Evolutionary conservation across 192 early-diverging fungal species (phyloP), one percentile per base, ranked within the genome.

Genomic region (Coemansia reversa): DNA sequence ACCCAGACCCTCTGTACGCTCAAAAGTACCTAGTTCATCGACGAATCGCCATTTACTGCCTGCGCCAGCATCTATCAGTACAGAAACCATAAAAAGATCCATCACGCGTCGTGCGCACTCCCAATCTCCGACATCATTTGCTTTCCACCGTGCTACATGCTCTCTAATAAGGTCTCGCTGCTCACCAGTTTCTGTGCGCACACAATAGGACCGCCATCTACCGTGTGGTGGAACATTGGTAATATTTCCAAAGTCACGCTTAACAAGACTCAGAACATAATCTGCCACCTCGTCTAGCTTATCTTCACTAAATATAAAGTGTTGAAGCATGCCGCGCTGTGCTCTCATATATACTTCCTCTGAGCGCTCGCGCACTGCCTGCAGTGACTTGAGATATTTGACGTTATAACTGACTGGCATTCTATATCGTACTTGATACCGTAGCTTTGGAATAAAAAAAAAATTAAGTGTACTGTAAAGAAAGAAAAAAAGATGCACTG

Each of bases 51-150:
- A 97, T 12, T 70, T 39, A 63, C 84, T 85, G 4, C 95, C 95
- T 0, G 95, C 95, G 0, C 95, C 95, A 3, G 95, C 95, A 66
- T 97, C 95, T 3, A 97, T 78, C 8, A 97, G 84, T 5, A 97
- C 95, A 2, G 92, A 93, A 0, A 94, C 91, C 20, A 96, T 86
- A 58, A 93, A 89, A 55, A 97, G 74, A 72, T 97, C 95, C 7
- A 96, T 70, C 0, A 93, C 53, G 11, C 93, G 82, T 7, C 93
- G 84, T 18, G 86, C 82, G 14, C 84, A 85, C 69, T 87, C 87
- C 54, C 52, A 55, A 33, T 75, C 52, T 56, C 68, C 67, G 0
- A 59, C 51, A 11, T 54, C 74, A 25, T 66, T 22, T 7, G 70
- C 63, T 11, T 58, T 62, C 80, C 69, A 72, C 16, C 51, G 14